phyloP scores from a whole-genome alignment of 352 stramenopile genomes.

The Poterioochromonas sp. region DNA sequence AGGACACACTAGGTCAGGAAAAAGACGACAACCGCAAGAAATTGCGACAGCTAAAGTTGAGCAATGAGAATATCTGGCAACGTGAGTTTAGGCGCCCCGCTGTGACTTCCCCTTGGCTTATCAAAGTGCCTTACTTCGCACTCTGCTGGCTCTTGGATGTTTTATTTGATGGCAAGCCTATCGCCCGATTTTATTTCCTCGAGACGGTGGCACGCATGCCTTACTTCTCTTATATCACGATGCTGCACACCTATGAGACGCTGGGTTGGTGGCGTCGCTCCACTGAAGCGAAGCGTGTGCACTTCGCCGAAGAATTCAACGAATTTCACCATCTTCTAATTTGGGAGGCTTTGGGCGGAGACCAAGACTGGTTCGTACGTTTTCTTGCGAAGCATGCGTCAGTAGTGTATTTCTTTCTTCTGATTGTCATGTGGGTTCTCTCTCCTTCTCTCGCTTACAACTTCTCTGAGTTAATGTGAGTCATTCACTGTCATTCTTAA shows the following conservation, averaged over 20 bases:
- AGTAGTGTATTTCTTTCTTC: slow-evolving; percentile 55
- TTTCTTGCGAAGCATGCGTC: slow-evolving; percentile 61
- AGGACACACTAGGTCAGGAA: background rate
- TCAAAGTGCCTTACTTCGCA: background rate
- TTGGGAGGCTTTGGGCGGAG: slow-evolving; percentile 66
- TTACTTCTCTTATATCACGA: slow-evolving; percentile 54
- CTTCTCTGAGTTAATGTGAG: background rate
- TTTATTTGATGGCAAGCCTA: background rate
- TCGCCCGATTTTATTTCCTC: slow-evolving; percentile 59
- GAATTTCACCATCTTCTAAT: slow-evolving; percentile 73
- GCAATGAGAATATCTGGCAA: background rate
- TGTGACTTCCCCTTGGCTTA: background rate
- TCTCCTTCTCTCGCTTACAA: slow-evolving; percentile 42
- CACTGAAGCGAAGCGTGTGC: slow-evolving; percentile 22
- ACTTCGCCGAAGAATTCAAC: slow-evolving; percentile 70
- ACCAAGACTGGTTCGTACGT: slow-evolving; percentile 43
- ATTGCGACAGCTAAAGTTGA: background rate
- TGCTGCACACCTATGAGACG: slow-evolving; percentile 69
- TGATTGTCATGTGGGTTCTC: slow-evolving; percentile 44
- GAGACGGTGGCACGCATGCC: slow-evolving; percentile 68
- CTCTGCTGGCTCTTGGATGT: slow-evolving; percentile 2
- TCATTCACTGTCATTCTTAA: background rate
- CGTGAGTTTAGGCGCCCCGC: background rate
- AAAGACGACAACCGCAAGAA: background rate
- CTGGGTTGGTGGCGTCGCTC: slow-evolving; percentile 50